phyloP scores from a whole-genome alignment of 2,329 filamentous ascomycete genomes.

The Calonectria pseudoturangicola region DNA sequence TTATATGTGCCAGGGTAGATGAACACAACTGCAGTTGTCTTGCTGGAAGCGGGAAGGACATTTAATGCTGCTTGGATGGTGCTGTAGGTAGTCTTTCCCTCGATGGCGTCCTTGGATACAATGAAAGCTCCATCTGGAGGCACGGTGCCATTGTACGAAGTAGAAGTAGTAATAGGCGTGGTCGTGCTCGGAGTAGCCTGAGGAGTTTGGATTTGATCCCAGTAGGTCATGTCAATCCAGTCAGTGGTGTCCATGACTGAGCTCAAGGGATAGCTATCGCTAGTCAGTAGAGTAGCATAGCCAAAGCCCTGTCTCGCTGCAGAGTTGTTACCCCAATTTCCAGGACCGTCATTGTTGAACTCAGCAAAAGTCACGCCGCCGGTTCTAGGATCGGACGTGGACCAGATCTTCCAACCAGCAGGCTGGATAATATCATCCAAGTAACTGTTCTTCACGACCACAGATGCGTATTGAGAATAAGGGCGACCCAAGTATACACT shows the following conservation, averaged over 20 bases:
- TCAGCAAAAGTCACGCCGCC: constrained; percentile 75
- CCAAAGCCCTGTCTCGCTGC: constrained; percentile 46
- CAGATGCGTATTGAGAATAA: constrained; percentile 66
- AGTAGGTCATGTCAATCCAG: constrained; percentile 51
- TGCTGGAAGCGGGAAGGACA: constrained; percentile 45
- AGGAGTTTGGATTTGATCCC: constrained; percentile 50
- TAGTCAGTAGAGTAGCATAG: constrained; percentile 47
- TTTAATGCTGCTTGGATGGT: constrained; percentile 55
- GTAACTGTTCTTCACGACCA: constrained; percentile 67
- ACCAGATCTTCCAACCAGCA: constrained; percentile 69
- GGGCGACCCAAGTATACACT: constrained; percentile 68
- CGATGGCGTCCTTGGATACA: constrained; percentile 58
- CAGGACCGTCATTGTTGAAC: constrained; percentile 73
- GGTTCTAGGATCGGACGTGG: constrained; percentile 71
- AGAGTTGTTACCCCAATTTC: constrained; percentile 51
- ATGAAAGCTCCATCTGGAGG: constrained; percentile 63
- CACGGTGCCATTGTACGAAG: constrained; percentile 61
- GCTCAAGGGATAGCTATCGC: constrained; percentile 43
- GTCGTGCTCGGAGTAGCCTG: constrained; percentile 38
- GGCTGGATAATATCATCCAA: constrained; percentile 62
- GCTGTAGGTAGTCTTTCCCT: constrained; percentile 49
- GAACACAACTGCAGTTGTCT: constrained; percentile 57
- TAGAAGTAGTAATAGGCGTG: constrained; percentile 51
- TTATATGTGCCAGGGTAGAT: constrained; percentile 70
- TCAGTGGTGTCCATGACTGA: constrained; percentile 51